Conservation (phyloP, 257 asterid species). For the Solanum sejunctum region DNA sequence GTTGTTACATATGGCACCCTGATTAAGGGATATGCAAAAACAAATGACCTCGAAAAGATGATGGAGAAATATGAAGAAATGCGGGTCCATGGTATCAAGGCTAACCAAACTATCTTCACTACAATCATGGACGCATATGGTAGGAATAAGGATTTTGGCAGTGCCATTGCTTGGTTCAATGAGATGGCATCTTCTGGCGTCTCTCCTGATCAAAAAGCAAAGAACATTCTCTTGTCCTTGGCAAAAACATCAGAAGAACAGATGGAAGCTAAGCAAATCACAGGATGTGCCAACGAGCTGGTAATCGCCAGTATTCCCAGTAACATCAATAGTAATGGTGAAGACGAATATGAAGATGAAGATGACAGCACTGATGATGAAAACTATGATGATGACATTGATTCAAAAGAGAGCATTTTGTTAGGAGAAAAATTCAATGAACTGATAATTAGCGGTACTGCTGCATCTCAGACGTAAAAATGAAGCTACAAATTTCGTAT, state of each 20-base stretch:
- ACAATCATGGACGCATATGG: constrained; percentile 94
- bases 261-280: constrained; percentile 53
- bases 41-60: constrained; percentile 61
- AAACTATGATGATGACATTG: not conserved
- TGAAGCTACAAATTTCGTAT: not conserved
- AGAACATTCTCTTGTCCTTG: constrained; percentile 71
- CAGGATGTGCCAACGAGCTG: constrained; percentile 14
- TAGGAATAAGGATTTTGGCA: constrained; percentile 60
- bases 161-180: constrained; percentile 67
- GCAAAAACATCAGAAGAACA: constrained; percentile 75
- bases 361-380: not conserved
- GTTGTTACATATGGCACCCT: constrained; percentile 67
- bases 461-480: not conserved
- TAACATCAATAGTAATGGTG: constrained; percentile 9
- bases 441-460: not conserved
- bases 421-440: not conserved
- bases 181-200: constrained; percentile 66
- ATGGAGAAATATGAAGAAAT: constrained; percentile 72
- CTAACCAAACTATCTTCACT: constrained; percentile 61
- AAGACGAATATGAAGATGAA: not conserved
- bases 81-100: constrained; percentile 48
- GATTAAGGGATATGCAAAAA: constrained; percentile 76
- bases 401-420: not conserved
- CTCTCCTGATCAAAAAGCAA: constrained; percentile 75
- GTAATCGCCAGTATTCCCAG: not conserved